Evolutionary conservation across 164 flowering plant genomes (phyloP), one percentile per base, ranked within the genome.

Genomic region (Stephania japonica): DNA sequence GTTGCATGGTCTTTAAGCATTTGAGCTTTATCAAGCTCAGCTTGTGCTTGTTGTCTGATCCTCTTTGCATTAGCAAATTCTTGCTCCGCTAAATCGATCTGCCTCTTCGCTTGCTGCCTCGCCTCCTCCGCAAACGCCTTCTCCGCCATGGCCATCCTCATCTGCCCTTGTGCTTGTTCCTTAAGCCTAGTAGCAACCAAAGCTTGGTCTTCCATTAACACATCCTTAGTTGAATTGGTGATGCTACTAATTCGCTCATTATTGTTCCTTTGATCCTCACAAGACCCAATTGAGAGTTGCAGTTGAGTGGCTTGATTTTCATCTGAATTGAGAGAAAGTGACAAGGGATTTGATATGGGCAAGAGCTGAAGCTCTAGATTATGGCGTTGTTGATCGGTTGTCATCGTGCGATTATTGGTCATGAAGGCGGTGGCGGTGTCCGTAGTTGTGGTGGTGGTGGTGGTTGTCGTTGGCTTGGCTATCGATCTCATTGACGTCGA

Each of bases 21-120:
- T 24, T 82, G 85, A 1, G 97, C 98, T 63, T 84, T 90, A n/a
- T 89, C 89, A 0, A 94, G 75, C 78, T 94, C 94, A 1, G 86
- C 85, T 67, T 84, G 91, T 2, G 98, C 97, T 72, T 88, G 92
- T 56, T 86, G 91, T 81, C 98, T 79, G 0, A 94, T 87, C 38
- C 91, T 84, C 84, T 92, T 89, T 1, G 98, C 97, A 61, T 89
- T 86, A 1, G 84, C 81, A 10, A 91, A 94, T 75, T 94, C 98
- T 67, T 80, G 82, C 77, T 94, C 97, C 0, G 98, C 98, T 69
- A 87, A 23, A 65, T 91, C 92, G 11, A 89, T 87, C 86, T 91
- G 94, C 42, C 86, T 70, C 76, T 85, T 88, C 0, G 97, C 96
- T 62, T 85, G 83, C 63, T 77, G 77, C 59, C 96, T 79, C 7